Evolutionary conservation across 495 filamentous ascomycete genomes (phyloP), one percentile per base, ranked within the genome.

Genomic region (Mytilinidion resinicola): DNA sequence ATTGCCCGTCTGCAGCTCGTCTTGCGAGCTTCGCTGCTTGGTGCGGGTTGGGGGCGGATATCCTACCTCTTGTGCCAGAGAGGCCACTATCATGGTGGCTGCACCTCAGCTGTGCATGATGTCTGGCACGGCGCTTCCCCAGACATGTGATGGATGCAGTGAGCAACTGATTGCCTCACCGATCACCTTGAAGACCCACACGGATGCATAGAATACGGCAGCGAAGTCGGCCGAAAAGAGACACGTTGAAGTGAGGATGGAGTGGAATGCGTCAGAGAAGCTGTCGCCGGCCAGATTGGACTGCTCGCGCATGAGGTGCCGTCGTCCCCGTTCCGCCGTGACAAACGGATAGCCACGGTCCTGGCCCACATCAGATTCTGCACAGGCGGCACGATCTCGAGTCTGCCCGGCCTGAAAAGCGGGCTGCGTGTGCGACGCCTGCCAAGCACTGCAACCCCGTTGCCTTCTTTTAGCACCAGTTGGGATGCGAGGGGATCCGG

Each of bases 361-460:
- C 12, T 30, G 46, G 33, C 15, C 46, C 46, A 19, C 15, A 19
- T 30, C 25, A 49, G 46, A 49, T 49, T 20, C 46, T 49, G 46
- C 46, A 46, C 15, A 46, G 46, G 33, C 46, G 46, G 46, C 46
- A 49, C 46, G 46, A 49, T 49, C 46, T 49, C 46, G 33, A 30
- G 25, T 30, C 25, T 30, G 25, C 25, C 25, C 2, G 25, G 25
- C 25, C 25, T 30, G 25, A 30, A 30, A 30, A 30, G 25, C 25
- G 25, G 25, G 25, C 25, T 3, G 25, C 6, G 6, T 30, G 25
- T 30, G 25, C 25, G 6, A 3, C 25, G 25, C 25, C 2, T 30
- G 25, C 25, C 25, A 30, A 30, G 25, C 25, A 30, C 25, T 30
- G 25, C 25, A 30, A 30, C 25, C 25, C 25, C 25, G 25, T 30